Evolutionary conservation across 225 moss, liverwort and hornwort genomes (phyloP), one percentile per base, ranked within the genome.

Genomic region (Rhytidiadelphus loreus): DNA sequence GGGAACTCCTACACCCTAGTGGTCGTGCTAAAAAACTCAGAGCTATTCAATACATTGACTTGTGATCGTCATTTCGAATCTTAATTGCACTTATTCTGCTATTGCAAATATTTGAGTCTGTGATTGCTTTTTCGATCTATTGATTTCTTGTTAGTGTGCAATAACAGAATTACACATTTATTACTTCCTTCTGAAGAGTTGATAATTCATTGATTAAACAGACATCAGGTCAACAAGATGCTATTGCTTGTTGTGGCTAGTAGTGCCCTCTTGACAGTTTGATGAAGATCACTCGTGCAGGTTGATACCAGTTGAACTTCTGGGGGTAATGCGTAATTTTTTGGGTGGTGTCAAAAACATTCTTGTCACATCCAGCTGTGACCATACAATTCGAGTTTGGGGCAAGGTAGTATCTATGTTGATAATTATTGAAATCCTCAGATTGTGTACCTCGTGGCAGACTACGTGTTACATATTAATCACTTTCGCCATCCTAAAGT

Each of bases 321-420:
- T 93, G 61, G 93, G 92, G 53, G 90, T 90, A 52, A 92, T 91
- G 83, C 90, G 93, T 77, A 95, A 90, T 83, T 89, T 90, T 87
- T 80, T 92, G 69, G 93, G 92, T 35, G 95, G 95, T 86, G 88
- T 88, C 23, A 86, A 89, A 60, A 91, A 89, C 70, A 88, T 96
- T 85, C 91, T 96, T 77, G 94, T 95, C 58, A 95, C 96, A 85
- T 96, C 96, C 56, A 96, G 96, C 90, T 91, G 91, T 79, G 95
- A 96, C 82, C 96, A 96, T 83, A 96, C 96, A 50, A 95, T 96
- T 83, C 91, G 94, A 86, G 76, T 96, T 43, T 96, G 96, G 96
- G 95, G 95, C 62, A 95, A 92, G 93, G 95, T 72, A 63, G 94
- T 48, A n/a, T 68, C 39, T 62, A 61, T 68, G 39, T 75, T 87